Conservation (phyloP, 2,329 filamentous ascomycete species). For the Trichoderma cornu-damae region DNA sequence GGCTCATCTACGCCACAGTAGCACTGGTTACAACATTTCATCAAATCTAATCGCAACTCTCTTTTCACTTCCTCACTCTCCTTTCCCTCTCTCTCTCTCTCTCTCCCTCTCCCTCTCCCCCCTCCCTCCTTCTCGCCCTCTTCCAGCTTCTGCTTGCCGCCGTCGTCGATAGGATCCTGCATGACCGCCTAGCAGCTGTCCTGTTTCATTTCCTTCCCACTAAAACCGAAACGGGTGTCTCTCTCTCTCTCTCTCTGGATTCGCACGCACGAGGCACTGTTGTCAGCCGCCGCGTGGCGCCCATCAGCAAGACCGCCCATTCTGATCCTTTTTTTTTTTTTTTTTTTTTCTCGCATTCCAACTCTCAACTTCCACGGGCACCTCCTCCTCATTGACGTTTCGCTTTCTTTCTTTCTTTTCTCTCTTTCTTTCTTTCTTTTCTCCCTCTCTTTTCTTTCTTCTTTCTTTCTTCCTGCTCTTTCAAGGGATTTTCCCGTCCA, state of each 20-base stretch:
- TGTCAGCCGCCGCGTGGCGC: slow-evolving; percentile 13
- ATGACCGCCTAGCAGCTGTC: slow-evolving; percentile 5
- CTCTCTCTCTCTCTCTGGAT: no score
- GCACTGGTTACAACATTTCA: neutral
- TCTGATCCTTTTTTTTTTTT: neutral
- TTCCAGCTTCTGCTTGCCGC: neutral
- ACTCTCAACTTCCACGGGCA: neutral
- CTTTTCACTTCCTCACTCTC: neutral
- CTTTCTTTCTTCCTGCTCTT: neutral
- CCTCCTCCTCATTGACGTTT: neutral
- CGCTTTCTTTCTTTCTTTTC: neutral
- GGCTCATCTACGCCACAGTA: no score
- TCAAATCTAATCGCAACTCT: neutral
- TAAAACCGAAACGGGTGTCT: slow-evolving; percentile 1
- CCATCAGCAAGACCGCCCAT: slow-evolving; percentile 5
- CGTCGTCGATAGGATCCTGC: neutral
- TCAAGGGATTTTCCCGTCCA: neutral
- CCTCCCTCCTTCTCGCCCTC: neutral
- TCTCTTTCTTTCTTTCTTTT: no score
- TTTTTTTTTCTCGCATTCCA: neutral
- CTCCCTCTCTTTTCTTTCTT: no score
- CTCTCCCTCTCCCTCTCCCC: neutral
- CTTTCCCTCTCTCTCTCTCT: neutral
- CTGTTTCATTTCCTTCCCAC: neutral
- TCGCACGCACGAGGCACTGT: slow-evolving; percentile 15